These are phyloP conservation scores for Solanum bulbocastanum DNA, from an alignment of 257 asterid genomes.

Conservation along the genomic window DNA sequence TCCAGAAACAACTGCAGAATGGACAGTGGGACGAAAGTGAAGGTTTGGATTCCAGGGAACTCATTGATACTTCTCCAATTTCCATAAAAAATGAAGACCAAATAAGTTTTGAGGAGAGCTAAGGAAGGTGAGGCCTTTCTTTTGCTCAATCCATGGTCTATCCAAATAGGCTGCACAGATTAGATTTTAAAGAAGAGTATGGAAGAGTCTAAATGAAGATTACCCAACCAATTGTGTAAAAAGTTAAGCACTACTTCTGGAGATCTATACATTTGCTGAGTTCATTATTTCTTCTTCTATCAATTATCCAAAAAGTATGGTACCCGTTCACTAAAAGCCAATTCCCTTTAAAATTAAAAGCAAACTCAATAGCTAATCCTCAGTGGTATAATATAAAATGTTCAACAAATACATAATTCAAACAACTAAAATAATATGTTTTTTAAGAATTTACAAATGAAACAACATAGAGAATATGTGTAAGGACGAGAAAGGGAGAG, in stretches of 20 bases:
- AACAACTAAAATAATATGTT: neutral
- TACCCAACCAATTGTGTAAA: neutral
- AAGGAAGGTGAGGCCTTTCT: neutral
- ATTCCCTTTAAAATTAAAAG: neutral
- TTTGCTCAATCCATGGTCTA: neutral
- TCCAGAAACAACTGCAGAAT: neutral
- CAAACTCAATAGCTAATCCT: neutral
- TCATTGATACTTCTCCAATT: neutral
- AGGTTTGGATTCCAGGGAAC: neutral
- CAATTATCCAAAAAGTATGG: neutral
- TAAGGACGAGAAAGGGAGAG: conserved; percentile 2
- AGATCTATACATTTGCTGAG: neutral
- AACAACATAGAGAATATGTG: neutral
- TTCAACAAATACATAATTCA: neutral
- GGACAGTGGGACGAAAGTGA: neutral
- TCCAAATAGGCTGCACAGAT: neutral
- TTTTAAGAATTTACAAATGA: neutral
- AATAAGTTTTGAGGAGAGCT: neutral
- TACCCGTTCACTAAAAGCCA: neutral
- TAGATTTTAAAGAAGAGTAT: neutral
- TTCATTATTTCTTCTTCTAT: neutral
- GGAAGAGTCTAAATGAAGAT: neutral
- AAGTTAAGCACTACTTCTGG: neutral
- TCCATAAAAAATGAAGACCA: neutral
- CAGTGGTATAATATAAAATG: neutral